Evolutionary conservation across 352 stramenopile genomes (phyloP).

Genomic region (Pythium volutum): DNA sequence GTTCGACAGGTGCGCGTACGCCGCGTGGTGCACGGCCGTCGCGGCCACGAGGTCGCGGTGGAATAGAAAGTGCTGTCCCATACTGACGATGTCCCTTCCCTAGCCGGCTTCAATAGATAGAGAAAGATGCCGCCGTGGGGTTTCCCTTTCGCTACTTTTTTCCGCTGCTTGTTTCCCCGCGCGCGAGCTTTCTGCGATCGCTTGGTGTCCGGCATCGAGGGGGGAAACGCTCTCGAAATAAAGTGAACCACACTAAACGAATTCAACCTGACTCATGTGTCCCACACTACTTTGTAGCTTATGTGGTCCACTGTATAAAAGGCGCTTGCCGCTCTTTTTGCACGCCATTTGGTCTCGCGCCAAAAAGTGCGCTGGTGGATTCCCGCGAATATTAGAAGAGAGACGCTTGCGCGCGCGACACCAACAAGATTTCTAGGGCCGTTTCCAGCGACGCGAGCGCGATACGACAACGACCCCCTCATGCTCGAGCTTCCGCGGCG

Average conservation of each 20-base stretch:
- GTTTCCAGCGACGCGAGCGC: background rate
- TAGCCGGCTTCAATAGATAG: background rate
- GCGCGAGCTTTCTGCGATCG: background rate
- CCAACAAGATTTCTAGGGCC: background rate
- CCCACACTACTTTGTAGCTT: conserved; percentile 11
- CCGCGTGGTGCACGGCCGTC: conserved; percentile 74
- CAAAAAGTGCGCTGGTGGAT: conserved; percentile 21
- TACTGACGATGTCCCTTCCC: conserved; percentile 13
- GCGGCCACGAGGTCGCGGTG: conserved; percentile 78
- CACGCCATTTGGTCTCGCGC: conserved; percentile 17
- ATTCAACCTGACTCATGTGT: conserved; percentile 2
- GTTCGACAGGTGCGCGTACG: conserved; percentile 62
- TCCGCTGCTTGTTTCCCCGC: background rate
- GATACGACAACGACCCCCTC: background rate
- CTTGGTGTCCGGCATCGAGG: background rate
- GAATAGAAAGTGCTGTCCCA: conserved; percentile 85
- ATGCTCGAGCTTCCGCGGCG: conserved; percentile 20
- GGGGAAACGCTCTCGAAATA: background rate
- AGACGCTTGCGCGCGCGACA: background rate
- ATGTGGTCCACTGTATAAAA: conserved; percentile 9
- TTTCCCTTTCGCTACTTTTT: background rate
- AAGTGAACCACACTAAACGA: background rate
- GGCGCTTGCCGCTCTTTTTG: conserved; percentile 19
- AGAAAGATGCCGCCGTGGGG: background rate
- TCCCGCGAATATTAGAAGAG: conserved; percentile 4